phyloP scores from a whole-genome alignment of 1,284 basidiomycete genomes.

The Trametes hirsuta region DNA sequence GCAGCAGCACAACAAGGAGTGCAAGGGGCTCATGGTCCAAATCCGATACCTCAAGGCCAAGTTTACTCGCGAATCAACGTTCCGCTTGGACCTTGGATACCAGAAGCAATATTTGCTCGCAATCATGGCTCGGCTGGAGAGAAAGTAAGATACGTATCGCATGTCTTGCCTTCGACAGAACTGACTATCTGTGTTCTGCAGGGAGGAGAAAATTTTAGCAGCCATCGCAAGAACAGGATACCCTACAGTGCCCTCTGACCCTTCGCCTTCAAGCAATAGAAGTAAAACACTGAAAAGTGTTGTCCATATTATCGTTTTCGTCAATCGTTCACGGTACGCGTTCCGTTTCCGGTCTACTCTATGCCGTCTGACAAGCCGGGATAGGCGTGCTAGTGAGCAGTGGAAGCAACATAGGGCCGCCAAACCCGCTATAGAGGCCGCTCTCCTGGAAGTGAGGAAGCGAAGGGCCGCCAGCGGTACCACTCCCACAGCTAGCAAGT shows the following conservation, averaged over 20 bases:
- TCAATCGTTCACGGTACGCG: slow-evolving; percentile 68
- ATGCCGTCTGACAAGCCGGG: background rate
- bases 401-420: slow-evolving; percentile 66
- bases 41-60: slow-evolving; percentile 93
- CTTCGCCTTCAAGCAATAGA: slow-evolving; percentile 4
- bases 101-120: slow-evolving; percentile 86
- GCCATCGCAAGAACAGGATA: slow-evolving; percentile 81
- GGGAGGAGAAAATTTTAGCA: slow-evolving; percentile 79
- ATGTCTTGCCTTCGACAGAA: no score
- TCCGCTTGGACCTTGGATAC: slow-evolving; percentile 80
- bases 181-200: slow-evolving; percentile 33
- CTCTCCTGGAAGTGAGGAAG: slow-evolving; percentile 70
- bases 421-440: slow-evolving; percentile 63
- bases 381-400: slow-evolving; percentile 56
- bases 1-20: slow-evolving; percentile 78
- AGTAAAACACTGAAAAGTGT: slow-evolving; percentile 57
- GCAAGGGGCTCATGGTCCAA: slow-evolving; percentile 86
- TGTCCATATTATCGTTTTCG: slow-evolving; percentile 65
- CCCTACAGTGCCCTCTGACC: slow-evolving; percentile 37
- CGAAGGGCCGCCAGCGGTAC: slow-evolving; percentile 41
- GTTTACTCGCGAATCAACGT: slow-evolving; percentile 82
- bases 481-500: background rate
- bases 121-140: slow-evolving; percentile 67
- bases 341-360: background rate
- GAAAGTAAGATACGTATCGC: slow-evolving; percentile 55